phyloP scores from a whole-genome alignment of 75 land plant species.

The Picea glauca region DNA sequence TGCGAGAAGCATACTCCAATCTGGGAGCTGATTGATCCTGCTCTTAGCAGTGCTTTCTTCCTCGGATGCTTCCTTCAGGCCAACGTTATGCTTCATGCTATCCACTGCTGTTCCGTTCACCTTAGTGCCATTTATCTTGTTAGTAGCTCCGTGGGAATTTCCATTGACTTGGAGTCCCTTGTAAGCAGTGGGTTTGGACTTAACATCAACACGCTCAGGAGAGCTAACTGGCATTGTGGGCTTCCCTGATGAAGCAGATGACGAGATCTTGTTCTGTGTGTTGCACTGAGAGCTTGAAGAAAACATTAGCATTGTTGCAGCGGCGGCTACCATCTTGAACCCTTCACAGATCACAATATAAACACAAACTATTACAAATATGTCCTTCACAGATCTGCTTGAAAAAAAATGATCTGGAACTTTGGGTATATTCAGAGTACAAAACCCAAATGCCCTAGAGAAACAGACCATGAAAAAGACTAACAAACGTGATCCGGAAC shows the following conservation, averaged over 20 bases:
- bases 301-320: constrained; percentile 8
- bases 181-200: not conserved
- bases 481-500: not conserved
- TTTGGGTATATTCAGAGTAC: not conserved
- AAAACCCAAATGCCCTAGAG: not conserved
- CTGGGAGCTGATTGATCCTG: constrained; percentile 68
- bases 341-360: constrained; percentile 9
- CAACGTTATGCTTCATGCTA: constrained; percentile 8
- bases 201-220: constrained; percentile 4
- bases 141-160: constrained; percentile 48
- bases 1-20: constrained; percentile 82
- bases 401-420: not conserved
- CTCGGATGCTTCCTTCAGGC: constrained; percentile 9
- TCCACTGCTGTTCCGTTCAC: constrained; percentile 20
- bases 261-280: constrained; percentile 9
- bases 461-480: not conserved
- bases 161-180: constrained; percentile 42
- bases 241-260: not conserved
- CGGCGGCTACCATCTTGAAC: constrained; percentile 3
- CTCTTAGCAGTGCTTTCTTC: constrained; percentile 38
- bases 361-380: not conserved
- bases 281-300: not conserved
- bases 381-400: not conserved
- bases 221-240: not conserved
- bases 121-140: constrained; percentile 53